A percentile compares a stretch with the other conserved stretches of the same genome.
Conservation (phyloP, 1,284 basidiomycete genomes). For the Trichosporon sp. region DNA sequence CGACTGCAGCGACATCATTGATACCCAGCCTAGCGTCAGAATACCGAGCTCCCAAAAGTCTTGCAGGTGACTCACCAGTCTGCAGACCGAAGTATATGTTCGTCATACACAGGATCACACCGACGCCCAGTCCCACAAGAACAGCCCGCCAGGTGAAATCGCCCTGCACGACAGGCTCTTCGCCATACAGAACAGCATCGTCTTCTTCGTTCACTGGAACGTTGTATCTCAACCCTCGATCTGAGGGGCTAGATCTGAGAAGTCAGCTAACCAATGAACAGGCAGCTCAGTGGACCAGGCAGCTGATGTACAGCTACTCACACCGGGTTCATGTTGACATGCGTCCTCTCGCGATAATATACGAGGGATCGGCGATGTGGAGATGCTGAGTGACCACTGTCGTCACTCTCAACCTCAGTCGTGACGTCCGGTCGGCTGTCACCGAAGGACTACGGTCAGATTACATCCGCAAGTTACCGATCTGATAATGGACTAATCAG, state of each 20-base stretch:
- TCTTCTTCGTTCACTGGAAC: slow-evolving; percentile 18
- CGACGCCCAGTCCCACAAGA: slow-evolving; percentile 42
- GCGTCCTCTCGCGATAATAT: neutral
- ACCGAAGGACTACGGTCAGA: neutral
- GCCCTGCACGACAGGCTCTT: slow-evolving; percentile 27
- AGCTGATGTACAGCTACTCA: neutral
- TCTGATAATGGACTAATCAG: neutral
- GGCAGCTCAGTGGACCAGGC: neutral
- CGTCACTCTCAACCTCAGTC: neutral
- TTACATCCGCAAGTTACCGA: neutral
- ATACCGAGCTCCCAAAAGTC: neutral
- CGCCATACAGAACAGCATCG: slow-evolving; percentile 17
- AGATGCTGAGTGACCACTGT: neutral
- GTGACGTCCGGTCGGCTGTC: neutral
- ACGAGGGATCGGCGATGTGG: neutral
- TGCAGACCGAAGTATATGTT: slow-evolving; percentile 50
- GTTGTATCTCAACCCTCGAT: slow-evolving; percentile 16
- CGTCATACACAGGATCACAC: slow-evolving; percentile 45
- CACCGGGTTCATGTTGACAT: slow-evolving; percentile 10
- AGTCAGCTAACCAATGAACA: neutral
- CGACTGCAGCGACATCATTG: slow-evolving; percentile 86
- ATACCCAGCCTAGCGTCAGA: slow-evolving; percentile 44
- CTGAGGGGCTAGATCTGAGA: slow-evolving; percentile 23
- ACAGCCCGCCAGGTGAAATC: slow-evolving; percentile 47
- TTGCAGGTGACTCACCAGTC: slow-evolving; percentile 27